A percentile compares a stretch with the other conserved stretches of the same genome.
These are phyloP conservation scores for Fusarium paranaense DNA, from an alignment of 2,329 filamentous ascomycete genomes.

Conservation along the genomic window DNA sequence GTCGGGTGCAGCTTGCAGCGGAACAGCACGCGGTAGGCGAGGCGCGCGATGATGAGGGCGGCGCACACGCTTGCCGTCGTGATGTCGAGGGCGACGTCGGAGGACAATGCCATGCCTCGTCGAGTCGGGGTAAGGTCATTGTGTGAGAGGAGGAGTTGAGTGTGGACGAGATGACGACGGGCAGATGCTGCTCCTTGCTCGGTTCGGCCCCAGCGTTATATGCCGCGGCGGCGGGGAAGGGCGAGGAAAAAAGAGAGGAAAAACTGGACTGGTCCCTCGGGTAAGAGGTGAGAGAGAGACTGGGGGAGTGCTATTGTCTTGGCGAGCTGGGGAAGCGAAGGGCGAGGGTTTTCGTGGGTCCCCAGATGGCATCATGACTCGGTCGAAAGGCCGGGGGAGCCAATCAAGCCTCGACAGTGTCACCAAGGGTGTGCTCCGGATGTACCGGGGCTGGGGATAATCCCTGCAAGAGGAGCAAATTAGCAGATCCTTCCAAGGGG, in stretches of 20 bases:
- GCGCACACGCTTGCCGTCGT: conserved; percentile 44
- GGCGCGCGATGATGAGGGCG: conserved; percentile 45
- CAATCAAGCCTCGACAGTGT: not conserved
- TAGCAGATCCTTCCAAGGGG: conserved; percentile 1
- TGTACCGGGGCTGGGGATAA: not conserved
- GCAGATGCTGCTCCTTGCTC: not conserved
- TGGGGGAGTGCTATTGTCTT: not conserved
- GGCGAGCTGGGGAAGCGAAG: conserved; percentile 1
- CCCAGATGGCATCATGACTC: conserved; percentile 1
- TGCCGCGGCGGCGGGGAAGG: not conserved
- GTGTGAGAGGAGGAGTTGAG: not conserved
- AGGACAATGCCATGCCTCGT: conserved; percentile 35
- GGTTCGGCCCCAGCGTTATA: not conserved
- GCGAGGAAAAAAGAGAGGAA: not conserved
- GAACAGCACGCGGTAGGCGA: conserved; percentile 43
- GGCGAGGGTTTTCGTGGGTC: not conserved
- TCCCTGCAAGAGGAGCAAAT: not conserved
- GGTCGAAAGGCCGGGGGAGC: not conserved
- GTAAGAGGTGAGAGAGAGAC: not conserved
- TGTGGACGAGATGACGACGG: not conserved
- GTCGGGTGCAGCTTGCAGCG: conserved; percentile 43
- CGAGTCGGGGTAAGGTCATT: conserved; percentile 7
- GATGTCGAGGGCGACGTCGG: conserved; percentile 43
- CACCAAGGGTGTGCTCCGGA: not conserved
- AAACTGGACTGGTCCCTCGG: not conserved